Conservation (phyloP, 208 protist genomes). For the Strigomonas oncopelti region DNA sequence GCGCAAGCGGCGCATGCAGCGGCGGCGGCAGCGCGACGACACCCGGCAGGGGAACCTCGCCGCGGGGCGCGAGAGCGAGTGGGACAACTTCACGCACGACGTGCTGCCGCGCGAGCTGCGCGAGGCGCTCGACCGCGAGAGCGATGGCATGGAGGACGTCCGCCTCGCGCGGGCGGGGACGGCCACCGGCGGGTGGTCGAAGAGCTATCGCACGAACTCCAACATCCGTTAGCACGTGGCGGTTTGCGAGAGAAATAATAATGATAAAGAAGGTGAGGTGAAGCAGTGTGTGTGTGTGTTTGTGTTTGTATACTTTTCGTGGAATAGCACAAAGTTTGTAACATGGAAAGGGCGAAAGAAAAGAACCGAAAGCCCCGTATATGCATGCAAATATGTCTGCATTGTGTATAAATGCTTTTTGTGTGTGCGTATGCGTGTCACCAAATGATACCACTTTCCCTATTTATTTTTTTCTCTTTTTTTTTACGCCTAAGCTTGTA, state of each 20-base stretch:
- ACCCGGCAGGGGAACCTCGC: conserved; percentile 37
- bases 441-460: too few species aligned
- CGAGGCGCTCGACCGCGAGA: conserved; percentile 79
- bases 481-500: too few species aligned
- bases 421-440: too few species aligned
- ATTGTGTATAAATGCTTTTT: too few species aligned
- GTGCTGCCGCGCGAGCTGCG: conserved; percentile 83
- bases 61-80: conserved; percentile 53
- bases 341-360: neutral
- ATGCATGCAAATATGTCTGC: neutral
- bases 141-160: conserved; percentile 88
- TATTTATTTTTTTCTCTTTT: conserved; percentile 6
- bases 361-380: neutral
- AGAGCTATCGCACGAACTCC: conserved; percentile 62
- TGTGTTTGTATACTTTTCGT: conserved; percentile 2
- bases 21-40: conserved; percentile 37
- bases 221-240: conserved; percentile 37
- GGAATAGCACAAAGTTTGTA: neutral
- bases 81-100: conserved; percentile 83
- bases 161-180: conserved; percentile 65
- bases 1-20: conserved; percentile 81
- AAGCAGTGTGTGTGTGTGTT: conserved; percentile 11
- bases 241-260: neutral
- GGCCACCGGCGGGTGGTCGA: conserved; percentile 72
- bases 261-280: neutral